Evolutionary conservation across 2,329 filamentous ascomycete genomes (phyloP).

Genomic region (Purpureocillium lavendulum): DNA sequence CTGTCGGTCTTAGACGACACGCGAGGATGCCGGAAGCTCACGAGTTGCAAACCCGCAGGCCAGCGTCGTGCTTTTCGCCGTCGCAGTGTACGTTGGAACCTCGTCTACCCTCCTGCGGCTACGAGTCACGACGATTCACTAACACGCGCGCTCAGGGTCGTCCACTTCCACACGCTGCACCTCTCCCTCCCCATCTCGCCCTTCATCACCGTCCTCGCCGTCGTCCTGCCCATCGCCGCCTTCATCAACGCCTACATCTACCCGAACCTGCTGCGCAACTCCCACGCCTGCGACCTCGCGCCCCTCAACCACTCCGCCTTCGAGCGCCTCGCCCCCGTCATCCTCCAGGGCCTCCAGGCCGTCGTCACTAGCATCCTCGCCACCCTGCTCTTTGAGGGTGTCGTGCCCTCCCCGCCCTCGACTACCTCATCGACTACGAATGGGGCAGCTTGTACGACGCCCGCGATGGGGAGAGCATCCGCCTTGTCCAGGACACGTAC

Average conservation of each 20-base stretch:
- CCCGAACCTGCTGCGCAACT: constrained; percentile 19
- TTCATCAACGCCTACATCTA: constrained; percentile 27
- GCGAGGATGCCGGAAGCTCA: background rate
- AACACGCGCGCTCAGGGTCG: too few relatives aligned
- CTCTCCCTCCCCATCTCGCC: constrained; percentile 33
- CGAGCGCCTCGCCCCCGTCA: constrained; percentile 14
- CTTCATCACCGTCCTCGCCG: constrained; percentile 24
- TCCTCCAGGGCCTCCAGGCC: constrained; percentile 33
- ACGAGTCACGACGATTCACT: background rate
- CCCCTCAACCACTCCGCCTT: constrained; percentile 13
- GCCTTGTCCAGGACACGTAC: constrained; percentile 55
- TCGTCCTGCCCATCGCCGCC: constrained; percentile 31
- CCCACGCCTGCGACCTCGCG: constrained; percentile 10
- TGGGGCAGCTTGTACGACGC: constrained; percentile 47
- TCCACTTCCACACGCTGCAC: constrained; percentile 26
- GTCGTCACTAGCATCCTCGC: constrained; percentile 34
- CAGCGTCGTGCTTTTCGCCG: constrained; percentile 19
- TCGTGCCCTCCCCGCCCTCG: constrained; percentile 21
- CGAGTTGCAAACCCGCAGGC: constrained; percentile 10
- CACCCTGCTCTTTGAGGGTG: constrained; percentile 29
- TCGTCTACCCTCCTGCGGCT: background rate
- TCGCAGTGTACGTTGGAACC: constrained; percentile 18
- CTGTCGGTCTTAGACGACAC: too few relatives aligned
- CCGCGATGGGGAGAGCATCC: constrained; percentile 43
- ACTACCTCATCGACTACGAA: constrained; percentile 46